Conservation (phyloP, 345 rosid species). For the Bretschneidera sinensis region DNA sequence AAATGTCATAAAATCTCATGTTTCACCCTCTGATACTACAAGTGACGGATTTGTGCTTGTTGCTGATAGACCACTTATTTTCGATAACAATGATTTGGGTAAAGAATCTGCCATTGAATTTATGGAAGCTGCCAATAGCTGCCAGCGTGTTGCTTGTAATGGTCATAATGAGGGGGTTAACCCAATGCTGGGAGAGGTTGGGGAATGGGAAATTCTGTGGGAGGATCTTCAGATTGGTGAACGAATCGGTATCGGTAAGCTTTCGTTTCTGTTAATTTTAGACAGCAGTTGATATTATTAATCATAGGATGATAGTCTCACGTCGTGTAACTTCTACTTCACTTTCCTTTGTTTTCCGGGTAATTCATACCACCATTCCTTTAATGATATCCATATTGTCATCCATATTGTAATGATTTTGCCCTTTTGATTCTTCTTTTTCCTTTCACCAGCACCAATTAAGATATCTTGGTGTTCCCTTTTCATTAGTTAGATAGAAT, state of each 20-base stretch:
- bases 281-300: no score
- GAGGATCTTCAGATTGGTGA: conserved; percentile 95
- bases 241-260: conserved; percentile 97
- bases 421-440: no score
- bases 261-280: conserved; percentile 11
- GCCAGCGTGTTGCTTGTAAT: conserved; percentile 28
- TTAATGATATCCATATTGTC: no score
- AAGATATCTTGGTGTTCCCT: not conserved
- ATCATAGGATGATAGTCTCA: no score
- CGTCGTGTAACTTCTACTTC: no score
- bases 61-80: conserved; percentile 19
- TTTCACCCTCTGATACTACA: conserved; percentile 27
- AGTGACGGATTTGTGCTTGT: conserved; percentile 30
- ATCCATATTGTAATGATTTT: no score
- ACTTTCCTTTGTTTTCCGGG: no score
- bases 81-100: conserved; percentile 22
- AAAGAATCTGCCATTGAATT: conserved; percentile 32
- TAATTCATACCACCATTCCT: no score
- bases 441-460: not conserved
- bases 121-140: conserved; percentile 26
- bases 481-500: not conserved
- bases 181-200: conserved; percentile 73
- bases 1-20: conserved; percentile 23
- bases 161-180: conserved; percentile 48
- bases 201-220: conserved; percentile 91